A percentile compares a stretch with the other conserved stretches of the same genome.
These are phyloP conservation scores for Podospora bellae-mahoneyi DNA, from an alignment of 495 filamentous ascomycete species.

Conservation along the genomic window DNA sequence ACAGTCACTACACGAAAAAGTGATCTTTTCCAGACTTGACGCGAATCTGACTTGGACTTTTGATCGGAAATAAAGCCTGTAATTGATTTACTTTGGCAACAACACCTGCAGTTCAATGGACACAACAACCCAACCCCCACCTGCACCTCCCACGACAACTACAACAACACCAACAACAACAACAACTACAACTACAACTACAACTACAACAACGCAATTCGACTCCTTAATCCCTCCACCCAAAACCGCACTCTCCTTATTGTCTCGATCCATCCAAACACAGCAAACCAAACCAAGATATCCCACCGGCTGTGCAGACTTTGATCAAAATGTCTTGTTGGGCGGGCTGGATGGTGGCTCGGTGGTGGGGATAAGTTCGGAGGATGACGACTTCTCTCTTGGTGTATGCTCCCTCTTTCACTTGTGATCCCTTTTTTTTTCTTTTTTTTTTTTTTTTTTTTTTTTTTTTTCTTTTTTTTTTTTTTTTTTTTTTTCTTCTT, in stretches of 20 bases:
- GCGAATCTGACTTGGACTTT: neutral
- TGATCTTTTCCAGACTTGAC: neutral
- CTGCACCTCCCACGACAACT: neutral
- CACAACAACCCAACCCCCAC: neutral
- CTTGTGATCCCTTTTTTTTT: neutral
- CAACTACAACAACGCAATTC: neutral
- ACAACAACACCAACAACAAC: neutral
- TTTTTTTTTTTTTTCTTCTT: neutral
- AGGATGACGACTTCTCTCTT: slow-evolving; percentile 39
- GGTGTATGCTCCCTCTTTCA: slow-evolving; percentile 33
- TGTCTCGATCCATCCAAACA: slow-evolving; percentile 6
- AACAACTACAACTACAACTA: neutral
- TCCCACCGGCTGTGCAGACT: slow-evolving; percentile 39
- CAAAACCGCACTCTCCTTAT: neutral
- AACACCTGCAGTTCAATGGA: neutral
- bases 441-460: neutral
- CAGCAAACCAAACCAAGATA: slow-evolving; percentile 18
- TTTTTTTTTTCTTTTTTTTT: neutral
- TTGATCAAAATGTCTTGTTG: slow-evolving; percentile 45
- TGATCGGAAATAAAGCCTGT: no score
- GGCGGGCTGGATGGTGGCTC: slow-evolving; percentile 46
- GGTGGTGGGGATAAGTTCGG: slow-evolving; percentile 49
- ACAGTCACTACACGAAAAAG: neutral
- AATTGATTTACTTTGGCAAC: no score
- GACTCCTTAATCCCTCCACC: neutral